Percentiles rank a stretch among this genome's conserved stretches.
Evolutionary conservation across 2,329 filamentous ascomycete species (phyloP).

Genomic region (Penicillium sp.): DNA sequence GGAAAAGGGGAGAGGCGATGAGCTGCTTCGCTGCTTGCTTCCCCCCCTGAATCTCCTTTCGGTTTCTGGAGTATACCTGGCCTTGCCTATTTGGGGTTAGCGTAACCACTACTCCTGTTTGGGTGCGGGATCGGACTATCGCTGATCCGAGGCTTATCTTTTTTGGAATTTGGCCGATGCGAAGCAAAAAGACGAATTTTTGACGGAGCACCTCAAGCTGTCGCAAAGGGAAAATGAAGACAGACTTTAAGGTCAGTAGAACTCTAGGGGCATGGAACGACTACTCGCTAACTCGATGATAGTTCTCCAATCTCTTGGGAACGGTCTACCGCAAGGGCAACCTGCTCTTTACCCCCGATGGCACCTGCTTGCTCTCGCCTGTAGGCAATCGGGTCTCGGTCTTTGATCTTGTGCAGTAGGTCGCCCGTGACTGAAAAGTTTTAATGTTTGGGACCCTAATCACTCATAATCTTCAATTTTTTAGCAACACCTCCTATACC

Average conservation of each 20-base stretch:
- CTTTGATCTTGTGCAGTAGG: conserved; percentile 92
- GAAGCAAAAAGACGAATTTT: conserved; percentile 26
- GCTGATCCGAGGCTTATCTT: conserved; percentile 34
- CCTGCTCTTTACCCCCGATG: conserved; percentile 93
- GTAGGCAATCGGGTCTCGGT: conserved; percentile 95
- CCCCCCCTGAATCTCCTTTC: conserved; percentile 37
- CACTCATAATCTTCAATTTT: conserved; percentile 1
- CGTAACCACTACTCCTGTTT: conserved; percentile 15
- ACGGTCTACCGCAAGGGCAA: conserved; percentile 99
- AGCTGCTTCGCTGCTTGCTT: conserved; percentile 29
- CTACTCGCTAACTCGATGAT: conserved; percentile 12
- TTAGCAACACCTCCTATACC: conserved; percentile 53
- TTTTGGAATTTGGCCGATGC: conserved; percentile 20
- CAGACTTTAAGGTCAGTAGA: conserved; percentile 82
- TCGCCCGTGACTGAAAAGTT: not conserved
- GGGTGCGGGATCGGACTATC: conserved; percentile 20
- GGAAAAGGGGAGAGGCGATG: conserved; percentile 26
- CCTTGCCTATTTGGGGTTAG: conserved; percentile 33
- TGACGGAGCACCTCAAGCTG: conserved; percentile 29
- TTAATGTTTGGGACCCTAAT: conserved; percentile 6
- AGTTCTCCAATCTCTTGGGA: conserved; percentile 98
- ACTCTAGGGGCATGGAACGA: not conserved
- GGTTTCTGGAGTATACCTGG: conserved; percentile 36
- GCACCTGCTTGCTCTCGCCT: conserved; percentile 90
- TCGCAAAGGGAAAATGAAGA: conserved; percentile 74